Evolutionary conservation across 345 rosid species (phyloP).

Genomic region (Turritis glabra): DNA sequence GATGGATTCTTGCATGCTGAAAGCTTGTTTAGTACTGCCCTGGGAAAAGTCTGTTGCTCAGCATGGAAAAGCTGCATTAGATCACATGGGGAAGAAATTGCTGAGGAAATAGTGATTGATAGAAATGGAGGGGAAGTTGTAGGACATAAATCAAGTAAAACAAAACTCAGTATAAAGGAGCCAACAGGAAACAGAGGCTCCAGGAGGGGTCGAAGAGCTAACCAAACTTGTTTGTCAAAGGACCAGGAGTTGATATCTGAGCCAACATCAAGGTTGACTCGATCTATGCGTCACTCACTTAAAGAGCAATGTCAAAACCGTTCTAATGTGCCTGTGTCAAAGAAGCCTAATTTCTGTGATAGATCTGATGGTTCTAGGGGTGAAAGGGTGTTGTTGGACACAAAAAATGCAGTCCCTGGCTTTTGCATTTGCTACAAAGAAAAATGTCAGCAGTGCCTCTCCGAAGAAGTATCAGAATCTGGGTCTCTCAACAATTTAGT

Average conservation of each 20-base stretch:
- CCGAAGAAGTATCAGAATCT: constrained; percentile 49
- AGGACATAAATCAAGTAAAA: constrained; percentile 26
- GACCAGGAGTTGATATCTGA: constrained; percentile 47
- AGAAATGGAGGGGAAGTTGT: constrained; percentile 11
- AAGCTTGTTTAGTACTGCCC: constrained; percentile 58
- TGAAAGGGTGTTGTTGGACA: constrained; percentile 38
- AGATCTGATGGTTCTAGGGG: constrained; percentile 27
- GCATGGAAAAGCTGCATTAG: constrained; percentile 58
- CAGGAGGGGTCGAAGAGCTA: constrained; percentile 51
- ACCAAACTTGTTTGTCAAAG: constrained; percentile 40
- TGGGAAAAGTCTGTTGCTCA: constrained; percentile 56
- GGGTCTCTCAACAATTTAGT: constrained; percentile 49
- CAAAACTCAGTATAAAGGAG: constrained; percentile 30
- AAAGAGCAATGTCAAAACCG: constrained; percentile 45
- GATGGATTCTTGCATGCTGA: constrained; percentile 61
- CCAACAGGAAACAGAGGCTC: constrained; percentile 42
- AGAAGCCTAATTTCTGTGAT: constrained; percentile 31
- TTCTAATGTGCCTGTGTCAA: constrained; percentile 38
- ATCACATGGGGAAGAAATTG: constrained; percentile 42
- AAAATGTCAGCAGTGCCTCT: constrained; percentile 63
- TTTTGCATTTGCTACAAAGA: constrained; percentile 60
- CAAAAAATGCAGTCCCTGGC: constrained; percentile 34
- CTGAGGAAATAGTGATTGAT: constrained; percentile 22
- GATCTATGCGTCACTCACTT: constrained; percentile 65
- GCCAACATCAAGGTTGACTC: constrained; percentile 60